Evolutionary conservation across 305 asterid genomes (phyloP).

Genomic region (Fraxinus velutina): DNA sequence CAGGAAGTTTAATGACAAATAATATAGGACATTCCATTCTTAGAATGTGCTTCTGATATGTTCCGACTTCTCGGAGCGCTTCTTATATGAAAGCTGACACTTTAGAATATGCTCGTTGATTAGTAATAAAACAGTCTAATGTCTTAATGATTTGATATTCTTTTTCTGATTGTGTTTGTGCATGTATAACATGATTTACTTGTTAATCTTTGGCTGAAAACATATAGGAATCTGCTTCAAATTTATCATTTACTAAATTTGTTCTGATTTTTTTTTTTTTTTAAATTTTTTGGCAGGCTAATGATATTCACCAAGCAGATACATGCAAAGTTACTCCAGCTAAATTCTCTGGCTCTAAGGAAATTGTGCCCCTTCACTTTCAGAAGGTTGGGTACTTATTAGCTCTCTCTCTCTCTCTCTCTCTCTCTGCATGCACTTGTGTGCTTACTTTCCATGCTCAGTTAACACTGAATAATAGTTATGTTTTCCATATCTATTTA

Average conservation of each 20-base stretch:
- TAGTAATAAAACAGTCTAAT: neutral
- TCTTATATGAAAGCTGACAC: neutral
- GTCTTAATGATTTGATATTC: neutral
- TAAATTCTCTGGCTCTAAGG: constrained; percentile 90
- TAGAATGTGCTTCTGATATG: neutral
- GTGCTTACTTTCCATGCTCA: neutral
- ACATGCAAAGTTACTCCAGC: constrained; percentile 95
- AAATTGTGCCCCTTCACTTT: constrained; percentile 78
- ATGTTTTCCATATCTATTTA: neutral
- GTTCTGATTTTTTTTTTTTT: constrained; percentile 3
- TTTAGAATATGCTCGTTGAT: neutral
- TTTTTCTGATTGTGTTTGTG: neutral
- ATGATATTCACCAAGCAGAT: constrained; percentile 70
- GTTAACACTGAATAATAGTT: neutral
- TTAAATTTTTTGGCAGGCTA: constrained; percentile 46
- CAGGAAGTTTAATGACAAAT: neutral
- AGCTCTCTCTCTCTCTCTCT: neutral
- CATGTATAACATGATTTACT: neutral
- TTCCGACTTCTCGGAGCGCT: neutral
- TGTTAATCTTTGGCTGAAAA: constrained; percentile 23
- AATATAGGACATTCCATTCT: neutral
- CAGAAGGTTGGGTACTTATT: constrained; percentile 50
- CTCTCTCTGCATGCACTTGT: neutral
- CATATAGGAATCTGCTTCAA: constrained; percentile 3
- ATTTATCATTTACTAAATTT: constrained; percentile 10